Conservation (phyloP, 441 rosid genomes). For the Euphorbia celastroides region DNA sequence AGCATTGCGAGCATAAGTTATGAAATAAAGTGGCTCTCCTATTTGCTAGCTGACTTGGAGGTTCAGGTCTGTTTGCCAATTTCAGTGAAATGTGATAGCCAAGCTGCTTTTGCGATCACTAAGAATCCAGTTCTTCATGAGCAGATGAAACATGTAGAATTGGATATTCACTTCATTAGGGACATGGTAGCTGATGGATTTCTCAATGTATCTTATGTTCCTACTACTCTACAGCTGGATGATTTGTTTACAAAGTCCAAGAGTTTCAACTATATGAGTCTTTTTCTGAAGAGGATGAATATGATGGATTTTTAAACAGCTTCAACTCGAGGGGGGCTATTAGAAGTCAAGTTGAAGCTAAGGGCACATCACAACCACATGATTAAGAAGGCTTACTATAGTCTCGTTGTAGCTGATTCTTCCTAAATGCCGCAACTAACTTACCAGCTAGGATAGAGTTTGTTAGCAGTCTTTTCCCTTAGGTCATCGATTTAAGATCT, state of each 20-base stretch:
- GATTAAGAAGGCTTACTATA: too few species aligned
- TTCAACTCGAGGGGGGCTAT: background rate
- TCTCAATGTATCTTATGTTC: background rate
- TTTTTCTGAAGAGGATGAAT: background rate
- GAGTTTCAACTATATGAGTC: background rate
- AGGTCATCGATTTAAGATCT: too few species aligned
- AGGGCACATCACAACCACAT: too few species aligned
- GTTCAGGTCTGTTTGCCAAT: background rate
- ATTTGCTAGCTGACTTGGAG: background rate
- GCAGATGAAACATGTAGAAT: background rate
- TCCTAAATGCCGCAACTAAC: too few species aligned
- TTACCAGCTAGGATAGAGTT: too few species aligned
- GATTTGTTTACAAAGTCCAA: background rate
- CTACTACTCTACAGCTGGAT: background rate
- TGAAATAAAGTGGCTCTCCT: background rate
- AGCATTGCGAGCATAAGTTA: background rate
- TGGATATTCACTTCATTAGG: background rate
- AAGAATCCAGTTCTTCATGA: background rate
- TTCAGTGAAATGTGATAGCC: background rate
- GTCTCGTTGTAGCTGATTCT: too few species aligned
- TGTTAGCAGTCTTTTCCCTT: too few species aligned
- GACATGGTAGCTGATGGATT: background rate
- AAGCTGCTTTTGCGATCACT: background rate
- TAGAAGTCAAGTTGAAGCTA: background rate
- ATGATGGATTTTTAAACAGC: background rate